Evolutionary conservation across 164 flowering plant species (phyloP).

Genomic region (Houttuynia cordata): DNA sequence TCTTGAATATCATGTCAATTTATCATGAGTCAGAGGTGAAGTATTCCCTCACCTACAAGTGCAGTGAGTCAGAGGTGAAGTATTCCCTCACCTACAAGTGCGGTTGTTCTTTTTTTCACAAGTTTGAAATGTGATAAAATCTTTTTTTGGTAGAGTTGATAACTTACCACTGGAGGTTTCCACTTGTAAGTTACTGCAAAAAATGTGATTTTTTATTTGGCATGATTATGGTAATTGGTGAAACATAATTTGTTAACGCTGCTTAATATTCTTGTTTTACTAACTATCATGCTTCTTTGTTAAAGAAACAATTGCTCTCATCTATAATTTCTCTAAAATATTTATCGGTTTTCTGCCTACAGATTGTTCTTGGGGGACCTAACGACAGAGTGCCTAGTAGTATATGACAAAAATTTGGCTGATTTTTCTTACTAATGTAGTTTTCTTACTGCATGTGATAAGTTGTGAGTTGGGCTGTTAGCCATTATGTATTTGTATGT

Average conservation of each 20-base stretch:
- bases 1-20: too few relatives aligned
- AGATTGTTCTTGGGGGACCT: slow-evolving; percentile 79
- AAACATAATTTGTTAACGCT: background rate
- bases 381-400: slow-evolving; percentile 45
- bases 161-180: too few relatives aligned
- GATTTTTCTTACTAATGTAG: slow-evolving; percentile 10
- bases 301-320: background rate
- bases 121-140: too few relatives aligned
- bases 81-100: too few relatives aligned
- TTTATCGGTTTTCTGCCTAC: slow-evolving; percentile 2
- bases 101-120: too few relatives aligned
- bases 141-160: too few relatives aligned
- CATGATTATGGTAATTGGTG: background rate
- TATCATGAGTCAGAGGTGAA: too few relatives aligned
- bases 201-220: too few relatives aligned
- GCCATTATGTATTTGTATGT: background rate
- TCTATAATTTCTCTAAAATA: background rate
- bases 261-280: background rate
- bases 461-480: background rate
- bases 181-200: background rate
- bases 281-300: background rate
- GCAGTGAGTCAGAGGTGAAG: too few relatives aligned
- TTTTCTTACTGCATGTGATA: slow-evolving; percentile 14
- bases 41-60: too few relatives aligned
- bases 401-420: slow-evolving; percentile 11